Evolutionary conservation across 768 basidiomycete species (phyloP).

Genomic region (Imleria badia): DNA sequence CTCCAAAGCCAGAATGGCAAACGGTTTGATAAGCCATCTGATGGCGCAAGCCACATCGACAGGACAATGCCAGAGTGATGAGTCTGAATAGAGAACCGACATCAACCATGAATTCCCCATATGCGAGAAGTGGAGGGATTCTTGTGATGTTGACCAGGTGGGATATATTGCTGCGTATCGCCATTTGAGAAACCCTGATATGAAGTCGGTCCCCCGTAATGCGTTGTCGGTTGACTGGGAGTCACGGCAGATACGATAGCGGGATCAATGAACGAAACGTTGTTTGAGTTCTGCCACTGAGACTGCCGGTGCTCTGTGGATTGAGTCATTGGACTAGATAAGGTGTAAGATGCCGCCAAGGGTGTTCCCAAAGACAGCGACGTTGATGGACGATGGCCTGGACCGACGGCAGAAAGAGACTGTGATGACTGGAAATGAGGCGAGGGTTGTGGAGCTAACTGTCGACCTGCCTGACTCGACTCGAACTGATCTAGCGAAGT

Average conservation of each 20-base stretch:
- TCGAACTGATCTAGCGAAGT: slow-evolving; percentile 49
- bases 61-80: background rate
- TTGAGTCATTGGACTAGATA: slow-evolving; percentile 7
- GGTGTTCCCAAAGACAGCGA: slow-evolving; percentile 12
- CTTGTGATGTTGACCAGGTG: slow-evolving; percentile 21
- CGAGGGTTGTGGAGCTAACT: slow-evolving; percentile 4
- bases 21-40: slow-evolving; percentile 10
- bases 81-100: background rate
- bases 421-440: slow-evolving; percentile 13
- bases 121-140: slow-evolving; percentile 19
- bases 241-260: slow-evolving; percentile 21
- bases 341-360: slow-evolving; percentile 10
- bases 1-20: slow-evolving; percentile 3
- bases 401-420: slow-evolving; percentile 6
- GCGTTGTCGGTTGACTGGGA: background rate
- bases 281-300: slow-evolving; percentile 13
- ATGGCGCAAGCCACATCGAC: background rate
- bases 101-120: slow-evolving; percentile 29
- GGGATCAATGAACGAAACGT: slow-evolving; percentile 18
- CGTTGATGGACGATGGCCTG: slow-evolving; percentile 15
- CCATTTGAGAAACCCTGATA: slow-evolving; percentile 14
- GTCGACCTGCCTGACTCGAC: slow-evolving; percentile 19
- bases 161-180: slow-evolving; percentile 14
- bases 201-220: slow-evolving; percentile 7
- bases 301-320: slow-evolving; percentile 10